Base-by-base conservation (phyloP, 1,284 basidiomycete species). In the Xanthoconium separans region DNA sequence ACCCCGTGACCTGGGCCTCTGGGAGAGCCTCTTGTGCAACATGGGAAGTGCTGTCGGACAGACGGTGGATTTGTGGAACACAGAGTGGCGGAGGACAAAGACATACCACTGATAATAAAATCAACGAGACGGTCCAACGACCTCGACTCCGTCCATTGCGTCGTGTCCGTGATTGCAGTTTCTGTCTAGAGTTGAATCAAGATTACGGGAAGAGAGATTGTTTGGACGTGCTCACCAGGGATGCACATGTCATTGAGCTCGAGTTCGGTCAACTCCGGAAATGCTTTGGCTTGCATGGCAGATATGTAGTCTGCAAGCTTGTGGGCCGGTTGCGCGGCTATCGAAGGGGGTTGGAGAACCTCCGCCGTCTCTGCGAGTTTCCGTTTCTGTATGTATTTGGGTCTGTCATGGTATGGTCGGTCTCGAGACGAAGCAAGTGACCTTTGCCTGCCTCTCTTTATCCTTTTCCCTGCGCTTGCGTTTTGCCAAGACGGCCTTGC, bases 171-270 rank as follows among this genome's bases (percentile, higher is more conserved):
- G 66, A 93, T 85, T 54, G 83, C 78, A 54, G 75, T 77, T 70
- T 82, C 90, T 91, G 73, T 73, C 80, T 81, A 66, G 58, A 59
- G 75, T 78, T 74, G 78, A 79, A 73, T 72, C 76, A 67, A 77
- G 71, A 73, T 50, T 46, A 61, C 58, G 36, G 54, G 56, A 55
- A 49, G 31, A 24, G n/a, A 54, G 12, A 18, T 36, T 45, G n/a
- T n/a, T 20, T n/a, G 44, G 18, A 29, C 22, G 51, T 10, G 68
- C 76, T 59, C 69, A 90, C 91, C 84, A 65, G 85, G 84, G 70
- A 93, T 85, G 54, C 75, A 75, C 34, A 85, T 74, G 59, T 93
- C 90, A 22, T 82, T 78, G 45, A 91, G 77, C 70, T 94, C 91
- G 46, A 93, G 73, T 7, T 71, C 70, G 15, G 87, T 87, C 64